Percentiles rank a stretch among this genome's conserved stretches.
phyloP scores from a whole-genome alignment of 306 rosid genomes.

The Rosa lucieae region DNA sequence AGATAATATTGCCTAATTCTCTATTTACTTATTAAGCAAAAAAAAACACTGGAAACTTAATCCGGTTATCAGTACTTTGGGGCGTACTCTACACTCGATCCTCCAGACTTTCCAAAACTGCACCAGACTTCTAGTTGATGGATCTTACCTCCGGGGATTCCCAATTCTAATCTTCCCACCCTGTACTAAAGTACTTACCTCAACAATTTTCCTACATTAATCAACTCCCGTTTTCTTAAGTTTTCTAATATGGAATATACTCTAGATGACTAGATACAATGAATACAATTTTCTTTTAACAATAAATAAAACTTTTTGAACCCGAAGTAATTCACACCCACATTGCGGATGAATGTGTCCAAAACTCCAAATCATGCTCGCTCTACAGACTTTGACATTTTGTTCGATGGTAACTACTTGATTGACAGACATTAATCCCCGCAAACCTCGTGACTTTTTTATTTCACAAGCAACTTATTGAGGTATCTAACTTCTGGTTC shows the following conservation, averaged over 20 bases:
- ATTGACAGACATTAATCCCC: background rate
- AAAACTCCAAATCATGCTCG: background rate
- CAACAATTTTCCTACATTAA: background rate
- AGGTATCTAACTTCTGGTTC: background rate
- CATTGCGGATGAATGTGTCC: background rate
- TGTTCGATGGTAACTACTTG: background rate
- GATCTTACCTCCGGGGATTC: background rate
- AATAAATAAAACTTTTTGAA: background rate
- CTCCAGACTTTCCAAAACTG: background rate
- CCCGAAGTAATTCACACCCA: background rate
- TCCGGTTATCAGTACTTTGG: background rate
- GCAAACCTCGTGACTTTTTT: background rate
- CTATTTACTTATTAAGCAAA: too few relatives aligned
- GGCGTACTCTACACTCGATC: too few relatives aligned
- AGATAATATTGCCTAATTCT: background rate
- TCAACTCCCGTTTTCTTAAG: background rate
- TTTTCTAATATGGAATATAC: background rate
- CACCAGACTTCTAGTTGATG: background rate
- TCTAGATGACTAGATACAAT: background rate
- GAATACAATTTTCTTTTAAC: background rate
- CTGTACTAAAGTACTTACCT: background rate
- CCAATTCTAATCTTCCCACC: background rate
- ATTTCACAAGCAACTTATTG: background rate
- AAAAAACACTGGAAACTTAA: too few relatives aligned
- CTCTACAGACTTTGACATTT: constrained; percentile 2